phyloP scores from a whole-genome alignment of 306 rosid genomes.

The Bauhinia variegata region DNA sequence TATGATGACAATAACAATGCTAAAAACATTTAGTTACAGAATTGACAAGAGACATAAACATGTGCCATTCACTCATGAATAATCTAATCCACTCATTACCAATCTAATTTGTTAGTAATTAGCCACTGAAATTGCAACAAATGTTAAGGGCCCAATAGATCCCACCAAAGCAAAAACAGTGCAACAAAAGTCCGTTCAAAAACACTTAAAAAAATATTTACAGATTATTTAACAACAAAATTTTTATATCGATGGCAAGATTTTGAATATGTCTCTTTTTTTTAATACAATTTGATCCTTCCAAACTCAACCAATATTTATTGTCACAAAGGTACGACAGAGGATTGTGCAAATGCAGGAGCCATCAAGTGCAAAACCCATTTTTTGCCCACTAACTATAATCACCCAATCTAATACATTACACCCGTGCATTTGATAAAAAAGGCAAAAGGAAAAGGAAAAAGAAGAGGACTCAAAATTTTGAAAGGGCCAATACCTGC shows the following conservation, averaged over 20 bases:
- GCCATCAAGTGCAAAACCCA: neutral
- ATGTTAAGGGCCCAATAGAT: constrained; percentile 37
- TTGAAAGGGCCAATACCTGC: constrained; percentile 21
- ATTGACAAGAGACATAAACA: constrained; percentile 45
- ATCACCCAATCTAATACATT: neutral
- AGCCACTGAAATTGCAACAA: constrained; percentile 32
- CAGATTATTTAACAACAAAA: no score
- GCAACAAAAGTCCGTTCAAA: no score
- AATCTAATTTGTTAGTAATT: constrained; percentile 36
- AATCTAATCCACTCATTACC: constrained; percentile 14
- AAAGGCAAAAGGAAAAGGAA: constrained; percentile 30
- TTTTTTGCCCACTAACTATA: constrained; percentile 3
- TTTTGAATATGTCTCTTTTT: no score
- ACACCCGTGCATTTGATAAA: constrained; percentile 1
- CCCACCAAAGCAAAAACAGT: constrained; percentile 46
- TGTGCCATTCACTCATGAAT: constrained; percentile 44
- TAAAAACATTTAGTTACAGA: constrained; percentile 24
- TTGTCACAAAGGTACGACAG: no score
- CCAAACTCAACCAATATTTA: no score
- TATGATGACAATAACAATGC: constrained; percentile 33
- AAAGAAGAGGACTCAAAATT: constrained; percentile 1
- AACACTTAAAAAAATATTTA: no score
- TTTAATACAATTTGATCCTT: no score
- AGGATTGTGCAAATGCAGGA: constrained; percentile 39
- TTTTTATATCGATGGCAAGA: no score